A percentile compares a stretch with the other conserved stretches of the same genome.
Conservation (phyloP, 441 rosid genomes). For the Cnidoscolus chayamansa region DNA sequence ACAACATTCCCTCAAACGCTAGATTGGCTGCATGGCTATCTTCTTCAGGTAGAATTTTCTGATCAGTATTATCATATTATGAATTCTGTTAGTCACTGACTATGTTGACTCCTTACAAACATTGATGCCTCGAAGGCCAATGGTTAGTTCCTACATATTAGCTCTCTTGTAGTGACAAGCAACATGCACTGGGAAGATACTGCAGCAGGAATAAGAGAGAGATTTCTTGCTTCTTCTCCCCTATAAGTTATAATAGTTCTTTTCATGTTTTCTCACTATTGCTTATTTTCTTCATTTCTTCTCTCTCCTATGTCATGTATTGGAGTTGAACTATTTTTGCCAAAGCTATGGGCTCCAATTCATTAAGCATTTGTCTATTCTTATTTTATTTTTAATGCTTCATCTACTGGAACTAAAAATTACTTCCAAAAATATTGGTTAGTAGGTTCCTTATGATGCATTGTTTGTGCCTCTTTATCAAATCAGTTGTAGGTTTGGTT, state of each 20-base stretch:
- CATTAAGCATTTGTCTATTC: too few species aligned
- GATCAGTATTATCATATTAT: conserved; percentile 5
- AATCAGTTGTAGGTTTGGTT: conserved; percentile 1
- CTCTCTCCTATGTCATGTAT: not conserved
- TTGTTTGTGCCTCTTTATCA: not conserved
- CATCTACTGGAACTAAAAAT: not conserved
- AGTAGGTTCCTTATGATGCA: not conserved
- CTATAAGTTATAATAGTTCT: not conserved
- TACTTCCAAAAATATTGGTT: not conserved
- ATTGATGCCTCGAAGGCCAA: not conserved
- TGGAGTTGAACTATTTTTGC: not conserved
- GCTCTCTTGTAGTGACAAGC: not conserved
- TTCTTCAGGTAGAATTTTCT: conserved; percentile 56
- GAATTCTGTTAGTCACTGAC: not conserved
- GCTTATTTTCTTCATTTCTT: not conserved
- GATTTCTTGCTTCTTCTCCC: conserved; percentile 12
- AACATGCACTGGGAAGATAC: conserved; percentile 2
- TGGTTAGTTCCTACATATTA: not conserved
- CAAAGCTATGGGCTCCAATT: not conserved
- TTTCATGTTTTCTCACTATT: not conserved
- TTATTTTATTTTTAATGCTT: not conserved
- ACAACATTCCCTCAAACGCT: conserved; percentile 77
- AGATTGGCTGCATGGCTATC: conserved; percentile 70
- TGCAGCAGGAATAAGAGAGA: not conserved
- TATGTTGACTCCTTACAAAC: not conserved